Evolutionary conservation across 768 basidiomycete species (phyloP), one percentile per base, ranked within the genome.

Genomic region (Mycena belliarum): DNA sequence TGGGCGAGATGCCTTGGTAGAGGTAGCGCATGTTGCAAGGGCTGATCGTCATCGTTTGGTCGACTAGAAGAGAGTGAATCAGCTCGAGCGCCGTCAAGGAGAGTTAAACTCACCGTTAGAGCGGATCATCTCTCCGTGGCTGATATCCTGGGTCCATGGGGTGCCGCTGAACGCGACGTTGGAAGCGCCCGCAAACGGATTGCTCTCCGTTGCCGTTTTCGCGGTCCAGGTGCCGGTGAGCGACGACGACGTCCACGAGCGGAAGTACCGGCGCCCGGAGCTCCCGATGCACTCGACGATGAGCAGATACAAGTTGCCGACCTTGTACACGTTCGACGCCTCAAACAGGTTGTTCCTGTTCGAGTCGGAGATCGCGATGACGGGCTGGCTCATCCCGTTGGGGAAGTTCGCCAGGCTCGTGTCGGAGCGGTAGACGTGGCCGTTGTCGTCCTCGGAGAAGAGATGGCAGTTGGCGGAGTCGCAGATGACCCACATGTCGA

Each of bases 401-500:
- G 48, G 48, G 48, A 49, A 38, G 48, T 49, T 49, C 35, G 48
- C 48, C 35, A 49, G 48, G 48, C 35, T 25, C 35, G 48, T 49
- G 35, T 49, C 35, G 48, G 48, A 49, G 35, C 48, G 35, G 48
- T 49, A 37, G 18, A 49, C 20, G 48, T 49, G 33, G 47, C 47
- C 33, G 32, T 49, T 49, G 47, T 49, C 47, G 25, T 49, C 47
- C 23, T 49, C 23, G 32, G 47, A 49, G 33, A 37, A 38, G 16
- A 49, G 35, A 49, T 38, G 35, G 48, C 48, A 49, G 15, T 49
- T 38, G 23, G 35, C 35, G 23, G 48, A 6, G 35, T 49, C 24
- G 48, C 48, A 49, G 12, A 49, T 49, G 48, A 38, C 48, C 48
- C 48, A 49, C 48, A 49, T 49, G 48, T 49, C 48, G 2, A 49